Conservation (phyloP, 2,329 filamentous ascomycete species). For the Tolypocladium nubicola region DNA sequence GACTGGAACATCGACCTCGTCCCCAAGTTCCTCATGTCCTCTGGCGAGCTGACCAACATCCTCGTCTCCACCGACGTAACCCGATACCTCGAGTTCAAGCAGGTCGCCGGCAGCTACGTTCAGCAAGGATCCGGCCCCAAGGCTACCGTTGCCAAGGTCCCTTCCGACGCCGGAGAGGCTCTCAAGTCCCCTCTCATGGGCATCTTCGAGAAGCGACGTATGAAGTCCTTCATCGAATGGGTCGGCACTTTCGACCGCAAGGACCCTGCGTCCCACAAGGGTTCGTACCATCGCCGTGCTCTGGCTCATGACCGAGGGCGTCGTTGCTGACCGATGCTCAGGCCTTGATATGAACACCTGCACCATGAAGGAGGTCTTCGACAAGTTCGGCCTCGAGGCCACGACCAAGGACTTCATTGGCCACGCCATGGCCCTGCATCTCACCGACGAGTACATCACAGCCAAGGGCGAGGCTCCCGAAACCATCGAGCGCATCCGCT, state of each 20-base stretch:
- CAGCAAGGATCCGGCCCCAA: conserved; percentile 76
- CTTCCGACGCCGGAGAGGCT: conserved; percentile 83
- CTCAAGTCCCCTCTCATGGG: conserved; percentile 92
- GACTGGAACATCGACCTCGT: conserved; percentile 99
- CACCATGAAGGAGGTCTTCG: conserved; percentile 98
- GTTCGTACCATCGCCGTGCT: conserved; percentile 38
- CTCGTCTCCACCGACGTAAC: conserved; percentile 91
- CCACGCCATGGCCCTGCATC: conserved; percentile 95
- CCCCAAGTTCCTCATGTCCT: conserved; percentile 97
- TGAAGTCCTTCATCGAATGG: conserved; percentile 96
- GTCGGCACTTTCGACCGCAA: conserved; percentile 75
- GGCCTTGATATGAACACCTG: conserved; percentile 68
- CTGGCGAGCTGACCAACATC: conserved; percentile 96
- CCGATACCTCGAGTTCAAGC: conserved; percentile 83
- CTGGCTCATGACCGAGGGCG: too few relatives aligned
- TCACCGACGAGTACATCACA: conserved; percentile 79
- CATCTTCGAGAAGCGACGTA: conserved; percentile 92
- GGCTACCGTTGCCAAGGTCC: conserved; percentile 93
- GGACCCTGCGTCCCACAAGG: conserved; percentile 80
- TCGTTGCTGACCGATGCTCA: conserved; percentile 21
- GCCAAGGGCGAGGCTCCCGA: conserved; percentile 65
- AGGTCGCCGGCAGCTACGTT: conserved; percentile 92
- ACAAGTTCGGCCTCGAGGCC: conserved; percentile 90
- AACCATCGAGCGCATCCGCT: conserved; percentile 79
- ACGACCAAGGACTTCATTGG: conserved; percentile 92